Evolutionary conservation across 2,329 filamentous ascomycete species (phyloP), one percentile per base, ranked within the genome.

Genomic region (Aspergillus sp.): DNA sequence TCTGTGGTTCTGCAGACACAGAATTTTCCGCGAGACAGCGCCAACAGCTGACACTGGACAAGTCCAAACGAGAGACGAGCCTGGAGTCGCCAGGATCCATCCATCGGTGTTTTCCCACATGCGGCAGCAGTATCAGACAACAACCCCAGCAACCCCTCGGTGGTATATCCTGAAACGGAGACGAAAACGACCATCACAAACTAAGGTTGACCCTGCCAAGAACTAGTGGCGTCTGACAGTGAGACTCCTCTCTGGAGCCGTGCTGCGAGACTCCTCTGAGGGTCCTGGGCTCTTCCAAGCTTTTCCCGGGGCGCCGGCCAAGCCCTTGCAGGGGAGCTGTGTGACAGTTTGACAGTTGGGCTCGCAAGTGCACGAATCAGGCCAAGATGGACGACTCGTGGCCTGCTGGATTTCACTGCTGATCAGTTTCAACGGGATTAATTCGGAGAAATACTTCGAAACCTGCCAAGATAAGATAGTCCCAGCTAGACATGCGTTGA

Each of bases 391-490:
- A 30, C 1, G 27, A 30, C 27, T 30, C 27, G 27, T 30, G 27
- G 27, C 27, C 27, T 30, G 27, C 27, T 9, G 27, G 9, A 30
- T 4, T 30, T 4, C 27, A 0, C 27, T 30, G 50, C 50, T 52
- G 40, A 52, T 52, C 50, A 3, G 50, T 52, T 52, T 52, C 50
- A 45, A 19, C 50, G 27, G 40, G n/a, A 37, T 52, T 45, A 45
- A 27, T 9, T 19, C 37, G 49, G 49, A 13, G 49, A 13, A 22
- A 34, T 27, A 4, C 6, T 22, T 27, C 45, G 50, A 52, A 52
- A 52, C 40, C 8, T 27, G 22, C 50, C 40, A 52, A 52, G 50
- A 5, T 4, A 12, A 12, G 5, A 20, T 4, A 4, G 20, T 20
- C 20, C 41, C 6, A 3, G 5, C 22, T 47, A 24, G 19, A 11